Evolutionary conservation across 805 yeast species (phyloP).

Genomic region (Monosporozyma aquatica): DNA sequence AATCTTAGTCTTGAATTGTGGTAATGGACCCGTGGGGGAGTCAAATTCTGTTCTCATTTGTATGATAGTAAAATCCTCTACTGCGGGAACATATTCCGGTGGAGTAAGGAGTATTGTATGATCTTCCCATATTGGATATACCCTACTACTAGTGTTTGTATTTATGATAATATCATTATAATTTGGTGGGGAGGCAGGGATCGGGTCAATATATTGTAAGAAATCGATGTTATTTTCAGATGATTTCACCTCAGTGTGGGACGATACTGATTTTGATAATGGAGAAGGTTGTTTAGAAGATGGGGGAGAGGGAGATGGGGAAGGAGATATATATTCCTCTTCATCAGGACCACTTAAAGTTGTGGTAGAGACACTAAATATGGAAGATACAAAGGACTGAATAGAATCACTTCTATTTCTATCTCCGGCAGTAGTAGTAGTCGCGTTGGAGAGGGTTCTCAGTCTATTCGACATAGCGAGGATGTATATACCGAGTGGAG

Average conservation of each 20-base stretch:
- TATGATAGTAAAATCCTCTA: conserved; percentile 48
- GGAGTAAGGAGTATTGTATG: conserved; percentile 21
- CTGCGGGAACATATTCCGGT: conserved; percentile 63
- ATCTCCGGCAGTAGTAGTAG: not conserved
- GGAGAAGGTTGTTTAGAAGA: too few species aligned
- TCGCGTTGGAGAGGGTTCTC: too few species aligned
- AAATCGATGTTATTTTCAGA: conserved; percentile 7
- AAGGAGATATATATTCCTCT: not conserved
- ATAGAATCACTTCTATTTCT: conserved; percentile 1
- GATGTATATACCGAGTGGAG: too few species aligned
- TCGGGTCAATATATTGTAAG: conserved; percentile 31
- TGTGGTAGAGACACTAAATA: not conserved
- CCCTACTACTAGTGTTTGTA: conserved; percentile 9
- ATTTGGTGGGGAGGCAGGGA: conserved; percentile 30
- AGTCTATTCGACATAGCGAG: not conserved
- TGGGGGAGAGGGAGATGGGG: not conserved
- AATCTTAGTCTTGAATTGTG: conserved; percentile 37
- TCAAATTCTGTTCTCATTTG: conserved; percentile 66
- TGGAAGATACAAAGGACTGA: conserved; percentile 1
- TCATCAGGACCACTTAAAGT: not conserved
- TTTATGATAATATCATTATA: conserved; percentile 22
- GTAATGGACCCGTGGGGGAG: conserved; percentile 65
- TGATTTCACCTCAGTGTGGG: too few species aligned
- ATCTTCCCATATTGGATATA: conserved; percentile 39
- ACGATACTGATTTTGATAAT: not conserved